phyloP scores from a whole-genome alignment of 805 yeast genomes.

The Cyberlindnera lachancei region DNA sequence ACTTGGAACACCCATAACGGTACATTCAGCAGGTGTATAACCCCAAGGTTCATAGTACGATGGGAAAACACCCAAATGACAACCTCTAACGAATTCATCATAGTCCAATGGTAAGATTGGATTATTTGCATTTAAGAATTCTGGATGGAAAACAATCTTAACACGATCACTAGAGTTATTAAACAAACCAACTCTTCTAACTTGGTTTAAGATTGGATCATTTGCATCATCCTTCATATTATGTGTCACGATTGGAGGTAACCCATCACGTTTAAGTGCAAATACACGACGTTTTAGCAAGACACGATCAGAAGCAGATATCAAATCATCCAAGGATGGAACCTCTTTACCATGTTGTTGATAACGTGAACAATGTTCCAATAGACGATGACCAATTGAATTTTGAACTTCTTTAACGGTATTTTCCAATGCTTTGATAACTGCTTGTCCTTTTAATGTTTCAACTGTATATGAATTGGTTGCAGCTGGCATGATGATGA shows the following conservation, averaged over 20 bases:
- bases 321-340: slow-evolving; percentile 73
- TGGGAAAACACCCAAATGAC: slow-evolving; percentile 97
- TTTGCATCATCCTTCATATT: slow-evolving; percentile 89
- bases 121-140: slow-evolving; percentile 88
- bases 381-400: slow-evolving; percentile 76
- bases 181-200: slow-evolving; percentile 85
- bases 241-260: slow-evolving; percentile 96
- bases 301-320: slow-evolving; percentile 83
- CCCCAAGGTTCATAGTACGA: slow-evolving; percentile 99
- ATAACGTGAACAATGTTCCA: slow-evolving; percentile 82
- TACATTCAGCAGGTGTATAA: slow-evolving; percentile 98
- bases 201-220: slow-evolving; percentile 88
- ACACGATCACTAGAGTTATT: slow-evolving; percentile 87
- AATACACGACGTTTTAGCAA: slow-evolving; percentile 85
- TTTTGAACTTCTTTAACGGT: slow-evolving; percentile 85
- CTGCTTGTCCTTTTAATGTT: slow-evolving; percentile 94
- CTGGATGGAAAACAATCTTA: slow-evolving; percentile 95
- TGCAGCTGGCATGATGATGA: slow-evolving; percentile 95
- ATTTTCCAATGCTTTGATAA: slow-evolving; percentile 80
- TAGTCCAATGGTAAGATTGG: slow-evolving; percentile 91
- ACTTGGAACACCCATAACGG: slow-evolving; percentile 98
- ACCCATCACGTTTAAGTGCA: slow-evolving; percentile 80
- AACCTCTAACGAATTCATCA: slow-evolving; percentile 96
- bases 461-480: slow-evolving; percentile 93
- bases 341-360: slow-evolving; percentile 53